Evolutionary conservation across 495 filamentous ascomycete species (phyloP), one percentile per base, ranked within the genome.

Genomic region (Tuber brumale): DNA sequence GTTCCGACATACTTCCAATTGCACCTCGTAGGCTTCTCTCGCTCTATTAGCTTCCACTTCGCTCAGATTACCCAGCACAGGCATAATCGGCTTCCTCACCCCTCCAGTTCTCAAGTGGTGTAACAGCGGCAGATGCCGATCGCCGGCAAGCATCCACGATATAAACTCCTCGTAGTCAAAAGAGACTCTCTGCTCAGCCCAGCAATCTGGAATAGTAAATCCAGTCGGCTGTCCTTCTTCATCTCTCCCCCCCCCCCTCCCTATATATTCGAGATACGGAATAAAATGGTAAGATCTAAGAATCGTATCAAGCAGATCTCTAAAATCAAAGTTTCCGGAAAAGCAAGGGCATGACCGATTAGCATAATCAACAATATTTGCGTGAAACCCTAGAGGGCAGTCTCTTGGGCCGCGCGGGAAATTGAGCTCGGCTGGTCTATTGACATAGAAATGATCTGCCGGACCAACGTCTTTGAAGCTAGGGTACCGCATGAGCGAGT

Each of bases 401-500:
- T 70, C 70, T 23, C 19, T 76, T 21, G 42, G 31, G 6, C 19
- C 23, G 10, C 77, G 77, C 2, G 46, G 45, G 31, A 80, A 80
- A 39, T 80, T 71, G 23, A 73, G 48, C 39, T 48, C 43, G 1
- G n/a, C 14, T 6, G 78, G 78, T 31, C 78, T 79, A 69, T 80
- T 71, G 8, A 71, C 70, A 27, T 79, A 31, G 9, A 79, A 44
- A 69, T 66, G 69, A n/a, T 74, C 48, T 14, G 70, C 70, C 6
- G 78, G 76, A 5, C 78, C 78, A 48, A 74, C 75, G 41, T 80
- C 78, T 71, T 80, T 80, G 44, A 79, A 80, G 18, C 66, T 42
- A 10, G 78, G 78, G 21, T 18, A 42, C n/a, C 78, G 78, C 35
- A 80, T 46, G 27, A 51, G 61, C 3, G 69, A 71, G 6, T 31